Percentiles rank a stretch among this genome's conserved stretches.
These are phyloP conservation scores for Pouteria campechiana DNA, from an alignment of 179 eudicot genomes.

Conservation along the genomic window DNA sequence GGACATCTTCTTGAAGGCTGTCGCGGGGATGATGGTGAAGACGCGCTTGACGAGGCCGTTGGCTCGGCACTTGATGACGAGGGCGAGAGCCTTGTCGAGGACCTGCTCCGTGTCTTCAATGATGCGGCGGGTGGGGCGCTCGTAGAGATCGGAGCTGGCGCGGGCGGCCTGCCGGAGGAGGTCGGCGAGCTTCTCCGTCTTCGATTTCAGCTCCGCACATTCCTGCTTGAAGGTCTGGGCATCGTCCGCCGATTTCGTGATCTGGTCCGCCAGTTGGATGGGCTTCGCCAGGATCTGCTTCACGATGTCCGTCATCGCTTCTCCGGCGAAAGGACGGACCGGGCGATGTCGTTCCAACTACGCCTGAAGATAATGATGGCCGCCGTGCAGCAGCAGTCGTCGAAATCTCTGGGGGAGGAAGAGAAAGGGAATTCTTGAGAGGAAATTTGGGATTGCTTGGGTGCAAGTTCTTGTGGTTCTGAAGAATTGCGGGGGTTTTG, in stretches of 20 bases:
- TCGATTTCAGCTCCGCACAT: conserved; percentile 58
- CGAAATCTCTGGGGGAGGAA: too few relatives aligned
- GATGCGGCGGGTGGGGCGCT: conserved; percentile 84
- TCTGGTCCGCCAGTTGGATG: conserved; percentile 72
- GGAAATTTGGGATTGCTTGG: too few relatives aligned
- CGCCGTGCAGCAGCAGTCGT: too few relatives aligned
- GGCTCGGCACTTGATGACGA: conserved; percentile 62
- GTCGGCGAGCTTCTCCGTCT: conserved; percentile 55
- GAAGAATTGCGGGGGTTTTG: too few relatives aligned
- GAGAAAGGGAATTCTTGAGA: too few relatives aligned
- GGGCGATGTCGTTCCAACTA: too few relatives aligned
- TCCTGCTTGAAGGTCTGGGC: conserved; percentile 53
- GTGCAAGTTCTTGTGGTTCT: too few relatives aligned
- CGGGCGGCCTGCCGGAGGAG: conserved; percentile 90
- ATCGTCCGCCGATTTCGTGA: conserved; percentile 54
- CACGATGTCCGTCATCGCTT: conserved; percentile 57
- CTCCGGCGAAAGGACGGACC: too few relatives aligned
- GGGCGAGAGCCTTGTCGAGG: conserved; percentile 48
- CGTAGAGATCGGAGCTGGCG: conserved; percentile 68
- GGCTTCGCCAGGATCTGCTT: conserved; percentile 78
- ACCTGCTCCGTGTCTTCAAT: conserved; percentile 73
- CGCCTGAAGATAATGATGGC: too few relatives aligned
- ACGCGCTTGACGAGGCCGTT: conserved; percentile 60
- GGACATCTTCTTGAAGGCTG: conserved; percentile 52
- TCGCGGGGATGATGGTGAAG: conserved; percentile 72